Conservation (phyloP, 306 rosid genomes). For the Luffa acutangula region DNA sequence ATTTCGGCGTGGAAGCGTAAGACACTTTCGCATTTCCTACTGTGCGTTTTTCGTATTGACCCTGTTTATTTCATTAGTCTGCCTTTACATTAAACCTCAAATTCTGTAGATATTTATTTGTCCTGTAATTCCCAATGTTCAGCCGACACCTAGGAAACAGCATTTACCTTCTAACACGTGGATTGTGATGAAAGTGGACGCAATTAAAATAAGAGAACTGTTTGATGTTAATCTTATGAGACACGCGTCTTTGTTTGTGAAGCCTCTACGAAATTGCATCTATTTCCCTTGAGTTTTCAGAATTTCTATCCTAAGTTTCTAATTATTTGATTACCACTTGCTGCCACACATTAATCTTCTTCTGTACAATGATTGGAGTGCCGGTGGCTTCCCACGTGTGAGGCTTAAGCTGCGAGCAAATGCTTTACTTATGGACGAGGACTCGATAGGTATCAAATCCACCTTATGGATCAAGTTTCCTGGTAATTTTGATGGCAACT, state of each 20-base stretch:
- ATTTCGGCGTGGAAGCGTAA: background rate
- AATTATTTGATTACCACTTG: slow-evolving; percentile 3
- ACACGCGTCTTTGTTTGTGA: slow-evolving; percentile 1
- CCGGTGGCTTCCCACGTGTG: slow-evolving; percentile 1
- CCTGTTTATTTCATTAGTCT: background rate
- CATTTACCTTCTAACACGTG: background rate
- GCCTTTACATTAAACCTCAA: background rate
- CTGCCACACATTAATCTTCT: background rate
- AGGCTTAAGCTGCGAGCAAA: slow-evolving; percentile 1
- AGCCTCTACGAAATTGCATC: background rate
- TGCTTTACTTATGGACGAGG: background rate
- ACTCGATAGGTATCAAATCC: background rate
- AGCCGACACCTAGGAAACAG: slow-evolving; percentile 7
- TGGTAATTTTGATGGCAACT: background rate
- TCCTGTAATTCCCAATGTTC: background rate
- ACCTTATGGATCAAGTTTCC: slow-evolving; percentile 1
- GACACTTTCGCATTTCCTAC: too few relatives aligned
- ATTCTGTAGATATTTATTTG: background rate
- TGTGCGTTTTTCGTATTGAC: background rate
- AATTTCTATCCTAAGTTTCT: background rate
- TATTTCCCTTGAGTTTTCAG: background rate
- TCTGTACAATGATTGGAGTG: background rate
- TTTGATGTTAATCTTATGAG: background rate
- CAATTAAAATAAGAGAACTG: background rate
- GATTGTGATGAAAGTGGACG: background rate